phyloP scores from a whole-genome alignment of 1,139 yeast species.

The Diutina ranongensis region DNA sequence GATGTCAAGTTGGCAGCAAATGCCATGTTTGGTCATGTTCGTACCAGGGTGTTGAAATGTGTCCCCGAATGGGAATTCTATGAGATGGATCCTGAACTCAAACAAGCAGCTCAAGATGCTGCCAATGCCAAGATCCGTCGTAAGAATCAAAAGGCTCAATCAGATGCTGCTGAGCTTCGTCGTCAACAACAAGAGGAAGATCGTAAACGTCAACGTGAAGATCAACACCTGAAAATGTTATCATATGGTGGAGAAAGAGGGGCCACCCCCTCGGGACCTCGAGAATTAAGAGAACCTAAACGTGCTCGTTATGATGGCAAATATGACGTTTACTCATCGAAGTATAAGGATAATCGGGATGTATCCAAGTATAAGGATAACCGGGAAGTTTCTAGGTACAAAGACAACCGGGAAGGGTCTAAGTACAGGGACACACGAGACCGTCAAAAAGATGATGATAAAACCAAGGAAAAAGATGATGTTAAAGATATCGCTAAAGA shows the following conservation, averaged over 20 bases:
- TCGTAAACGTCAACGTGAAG: background rate
- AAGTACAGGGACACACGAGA: background rate
- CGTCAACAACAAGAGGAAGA: background rate
- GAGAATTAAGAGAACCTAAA: background rate
- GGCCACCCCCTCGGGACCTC: background rate
- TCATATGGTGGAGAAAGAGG: background rate
- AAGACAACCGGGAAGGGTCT: background rate
- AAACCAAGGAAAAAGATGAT: background rate
- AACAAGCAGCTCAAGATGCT: background rate
- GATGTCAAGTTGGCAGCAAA: slow-evolving; percentile 73
- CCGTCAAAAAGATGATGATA: background rate
- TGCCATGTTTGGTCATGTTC: slow-evolving; percentile 66
- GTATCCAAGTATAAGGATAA: background rate
- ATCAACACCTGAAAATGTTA: background rate
- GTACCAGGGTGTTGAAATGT: slow-evolving; percentile 47
- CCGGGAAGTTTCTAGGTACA: background rate
- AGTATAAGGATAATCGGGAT: background rate
- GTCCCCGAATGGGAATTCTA: slow-evolving; percentile 45
- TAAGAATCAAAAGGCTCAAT: background rate
- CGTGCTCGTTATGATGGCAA: slow-evolving; percentile 4
- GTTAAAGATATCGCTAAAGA: background rate
- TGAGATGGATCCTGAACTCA: background rate
- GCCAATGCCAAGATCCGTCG: background rate
- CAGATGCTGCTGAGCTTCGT: background rate
- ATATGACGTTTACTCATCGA: background rate